phyloP scores from a whole-genome alignment of 495 filamentous ascomycete species.

The Neurospora sp. region DNA sequence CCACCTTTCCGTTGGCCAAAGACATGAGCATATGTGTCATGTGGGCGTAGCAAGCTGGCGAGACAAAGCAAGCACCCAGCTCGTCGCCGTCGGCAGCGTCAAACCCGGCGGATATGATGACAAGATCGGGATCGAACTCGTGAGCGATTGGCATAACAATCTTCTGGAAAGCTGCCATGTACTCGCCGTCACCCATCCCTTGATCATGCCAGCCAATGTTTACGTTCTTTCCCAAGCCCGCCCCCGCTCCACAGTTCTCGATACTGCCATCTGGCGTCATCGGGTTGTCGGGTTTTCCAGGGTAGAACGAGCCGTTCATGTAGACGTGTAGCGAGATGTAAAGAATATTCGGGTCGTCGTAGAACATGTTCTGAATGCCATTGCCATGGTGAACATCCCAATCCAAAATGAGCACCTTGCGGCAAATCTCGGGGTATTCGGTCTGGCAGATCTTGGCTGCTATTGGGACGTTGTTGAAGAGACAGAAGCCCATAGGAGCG shows the following conservation, averaged over 20 bases:
- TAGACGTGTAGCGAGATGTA: constrained; percentile 97
- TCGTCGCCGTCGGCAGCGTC: constrained; percentile 91
- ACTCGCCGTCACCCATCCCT: constrained; percentile 95
- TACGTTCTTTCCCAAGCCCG: constrained; percentile 79
- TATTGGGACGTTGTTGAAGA: constrained; percentile 95
- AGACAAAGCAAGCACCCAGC: constrained; percentile 83
- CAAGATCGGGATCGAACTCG: constrained; percentile 89
- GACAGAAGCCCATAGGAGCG: constrained; percentile 81
- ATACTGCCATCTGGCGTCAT: constrained; percentile 57
- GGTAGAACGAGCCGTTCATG: constrained; percentile 75
- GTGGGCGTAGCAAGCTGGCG: constrained; percentile 85
- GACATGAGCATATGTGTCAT: constrained; percentile 99
- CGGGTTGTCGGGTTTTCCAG: constrained; percentile 52
- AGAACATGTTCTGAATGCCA: constrained; percentile 93
- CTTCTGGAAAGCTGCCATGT: constrained; percentile 90
- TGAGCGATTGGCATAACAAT: constrained; percentile 94
- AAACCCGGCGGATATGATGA: constrained; percentile 93
- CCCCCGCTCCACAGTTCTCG: constrained; percentile 62
- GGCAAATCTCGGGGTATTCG: constrained; percentile 63
- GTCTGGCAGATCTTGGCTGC: constrained; percentile 74
- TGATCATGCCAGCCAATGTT: constrained; percentile 91
- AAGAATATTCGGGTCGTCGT: constrained; percentile 85
- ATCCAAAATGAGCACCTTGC: constrained; percentile 86
- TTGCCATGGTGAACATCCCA: constrained; percentile 91
- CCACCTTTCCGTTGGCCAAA: constrained; percentile 82